Percentiles rank a stretch among this genome's conserved stretches.
These are phyloP conservation scores for Solanum clarkiae DNA, from an alignment of 257 asterid species.

Conservation along the genomic window DNA sequence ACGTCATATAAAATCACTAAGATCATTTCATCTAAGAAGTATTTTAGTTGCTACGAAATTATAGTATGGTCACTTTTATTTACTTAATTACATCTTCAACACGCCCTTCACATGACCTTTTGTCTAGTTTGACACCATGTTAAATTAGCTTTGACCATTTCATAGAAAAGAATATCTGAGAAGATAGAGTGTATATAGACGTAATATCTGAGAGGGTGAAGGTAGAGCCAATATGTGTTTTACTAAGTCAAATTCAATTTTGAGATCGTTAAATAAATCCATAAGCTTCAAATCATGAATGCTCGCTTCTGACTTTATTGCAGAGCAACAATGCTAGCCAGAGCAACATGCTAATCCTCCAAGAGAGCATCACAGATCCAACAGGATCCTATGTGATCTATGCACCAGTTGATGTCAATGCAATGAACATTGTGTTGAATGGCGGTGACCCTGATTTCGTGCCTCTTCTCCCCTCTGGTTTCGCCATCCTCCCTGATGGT, in stretches of 20 bases:
- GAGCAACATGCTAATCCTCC: constrained; percentile 15
- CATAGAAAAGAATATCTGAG: not conserved
- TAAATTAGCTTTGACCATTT: too few species aligned
- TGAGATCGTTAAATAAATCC: too few species aligned
- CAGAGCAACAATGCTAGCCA: constrained; percentile 15
- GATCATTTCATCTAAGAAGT: not conserved
- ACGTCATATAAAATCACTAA: not conserved
- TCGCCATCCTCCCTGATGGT: constrained; percentile 47
- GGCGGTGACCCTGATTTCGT: constrained; percentile 25
- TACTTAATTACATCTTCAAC: too few species aligned
- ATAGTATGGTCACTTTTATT: too few species aligned
- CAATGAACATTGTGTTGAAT: constrained; percentile 6
- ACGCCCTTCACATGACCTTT: not conserved
- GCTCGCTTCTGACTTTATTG: not conserved
- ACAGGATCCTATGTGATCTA: constrained; percentile 34
- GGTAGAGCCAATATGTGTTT: too few species aligned
- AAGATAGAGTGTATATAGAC: not conserved
- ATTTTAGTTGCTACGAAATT: not conserved
- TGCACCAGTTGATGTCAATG: constrained; percentile 27
- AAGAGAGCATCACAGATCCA: constrained; percentile 34
- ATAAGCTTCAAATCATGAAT: not conserved
- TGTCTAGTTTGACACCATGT: not conserved
- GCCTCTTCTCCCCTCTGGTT: constrained; percentile 47
- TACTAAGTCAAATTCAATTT: too few species aligned
- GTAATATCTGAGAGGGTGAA: too few species aligned